These are phyloP conservation scores for fission yeast (Schizosaccharomyces pombe) DNA, from an alignment of 805 yeast species.

Conservation along the genomic window DNA sequence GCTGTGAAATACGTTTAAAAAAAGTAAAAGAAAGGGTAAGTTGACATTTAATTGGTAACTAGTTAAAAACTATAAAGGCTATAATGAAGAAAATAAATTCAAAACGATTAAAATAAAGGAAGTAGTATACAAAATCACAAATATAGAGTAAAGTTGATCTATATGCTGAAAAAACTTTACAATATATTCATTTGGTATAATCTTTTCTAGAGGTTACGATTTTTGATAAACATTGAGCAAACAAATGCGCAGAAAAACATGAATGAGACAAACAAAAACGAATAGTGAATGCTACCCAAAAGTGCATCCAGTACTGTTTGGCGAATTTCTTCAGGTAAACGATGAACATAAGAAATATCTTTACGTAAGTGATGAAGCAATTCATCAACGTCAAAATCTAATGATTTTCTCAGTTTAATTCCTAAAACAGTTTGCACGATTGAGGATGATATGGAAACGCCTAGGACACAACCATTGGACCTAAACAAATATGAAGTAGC, in stretches of 20 bases:
- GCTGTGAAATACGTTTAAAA: no score
- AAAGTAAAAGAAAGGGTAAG: no score
- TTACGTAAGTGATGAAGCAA: not conserved
- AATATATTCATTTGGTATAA: not conserved
- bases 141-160: no score
- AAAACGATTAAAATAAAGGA: not conserved
- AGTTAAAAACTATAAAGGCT: not conserved
- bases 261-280: not conserved
- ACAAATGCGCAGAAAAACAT: not conserved
- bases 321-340: not conserved
- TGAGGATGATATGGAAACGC: constrained; percentile 36
- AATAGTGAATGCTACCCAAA: not conserved
- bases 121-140: no score
- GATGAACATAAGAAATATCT: not conserved
- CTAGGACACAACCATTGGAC: constrained; percentile 46
- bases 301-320: not conserved
- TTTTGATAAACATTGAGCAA: not conserved
- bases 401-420: not conserved
- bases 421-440: constrained; percentile 26
- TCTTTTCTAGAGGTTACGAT: not conserved
- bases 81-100: not conserved
- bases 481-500: constrained; percentile 54
- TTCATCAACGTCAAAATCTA: not conserved
- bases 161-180: no score
- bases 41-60: no score